Evolutionary conservation across 2,329 filamentous ascomycete species (phyloP), one percentile per base, ranked within the genome.

Genomic region (Beauveria australis): DNA sequence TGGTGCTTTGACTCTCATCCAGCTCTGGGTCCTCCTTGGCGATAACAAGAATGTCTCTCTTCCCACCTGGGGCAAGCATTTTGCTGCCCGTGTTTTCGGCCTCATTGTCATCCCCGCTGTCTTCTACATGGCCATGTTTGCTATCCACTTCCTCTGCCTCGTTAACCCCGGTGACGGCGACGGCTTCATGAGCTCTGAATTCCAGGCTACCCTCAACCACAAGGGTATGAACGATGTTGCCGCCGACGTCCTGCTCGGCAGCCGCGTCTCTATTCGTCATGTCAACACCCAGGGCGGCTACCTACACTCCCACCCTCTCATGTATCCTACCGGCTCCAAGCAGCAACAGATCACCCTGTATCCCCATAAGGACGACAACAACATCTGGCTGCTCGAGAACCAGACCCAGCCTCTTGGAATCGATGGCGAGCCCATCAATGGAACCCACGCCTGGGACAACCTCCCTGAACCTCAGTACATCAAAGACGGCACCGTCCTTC

Each of bases 111-210:
- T 99, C 66, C 94, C 94, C 7, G 66, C 89, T 28, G 86, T 85
- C 41, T 96, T 99, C 77, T 99, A 99, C 79, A 88, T 97, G 81
- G 88, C 85, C 70, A 96, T 97, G 90, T 99, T 99, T 70, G 92
- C 85, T 58, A 95, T 99, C 69, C 94, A 99, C 79, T 99, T 99
- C 76, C 67, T 92, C 67, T 95, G 91, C 79, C 83, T 99, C 47
- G 84, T 88, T 63, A 99, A 99, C 76, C 94, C 94, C 30, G 94
- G 94, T 63, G 94, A 99, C 57, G 94, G 94, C 59, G 94, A 99
- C 74, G 94, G 94, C 60, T 99, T 99, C 80, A 99, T 99, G 94
- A 97, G 92, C 71, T 96, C 93, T 60, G 94, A 99, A 72, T 99
- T 99, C 80, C 94, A 99, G 78, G 89, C 94, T 37, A 97, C 94